Conservation (phyloP, 306 rosid genomes). For the Boehmeria nivea region DNA sequence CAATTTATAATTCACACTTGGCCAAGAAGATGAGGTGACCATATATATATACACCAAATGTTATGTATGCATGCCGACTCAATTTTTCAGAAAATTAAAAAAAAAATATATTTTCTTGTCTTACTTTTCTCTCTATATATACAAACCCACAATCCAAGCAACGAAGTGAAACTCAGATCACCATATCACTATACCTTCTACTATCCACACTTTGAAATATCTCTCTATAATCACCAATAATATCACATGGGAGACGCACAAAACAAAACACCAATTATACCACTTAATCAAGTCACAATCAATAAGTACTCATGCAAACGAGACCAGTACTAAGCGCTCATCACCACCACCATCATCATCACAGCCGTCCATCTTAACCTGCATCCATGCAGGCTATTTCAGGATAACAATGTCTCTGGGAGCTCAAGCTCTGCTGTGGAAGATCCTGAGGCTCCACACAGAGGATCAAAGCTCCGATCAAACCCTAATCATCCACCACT, state of each 20-base stretch:
- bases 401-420: conserved; percentile 40
- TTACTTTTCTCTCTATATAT: not conserved
- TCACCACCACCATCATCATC: not conserved
- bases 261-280: not conserved
- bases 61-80: not conserved
- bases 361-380: conserved; percentile 22
- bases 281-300: conserved; percentile 1
- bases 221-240: too few relatives aligned
- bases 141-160: not conserved
- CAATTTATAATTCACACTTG: not conserved
- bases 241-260: not conserved
- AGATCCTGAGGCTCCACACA: conserved; percentile 33
- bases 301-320: not conserved
- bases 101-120: not conserved
- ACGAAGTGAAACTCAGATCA: not conserved
- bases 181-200: too few relatives aligned
- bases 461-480: conserved; percentile 33
- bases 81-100: not conserved
- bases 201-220: too few relatives aligned
- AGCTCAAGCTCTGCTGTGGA: conserved; percentile 51
- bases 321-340: too few relatives aligned
- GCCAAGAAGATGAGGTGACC: not conserved
- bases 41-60: not conserved
- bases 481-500: conserved; percentile 17
- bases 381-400: conserved; percentile 44